Evolutionary conservation across 2,329 filamentous ascomycete species (phyloP), one percentile per base, ranked within the genome.

Genomic region (Diaporthe humulicola): DNA sequence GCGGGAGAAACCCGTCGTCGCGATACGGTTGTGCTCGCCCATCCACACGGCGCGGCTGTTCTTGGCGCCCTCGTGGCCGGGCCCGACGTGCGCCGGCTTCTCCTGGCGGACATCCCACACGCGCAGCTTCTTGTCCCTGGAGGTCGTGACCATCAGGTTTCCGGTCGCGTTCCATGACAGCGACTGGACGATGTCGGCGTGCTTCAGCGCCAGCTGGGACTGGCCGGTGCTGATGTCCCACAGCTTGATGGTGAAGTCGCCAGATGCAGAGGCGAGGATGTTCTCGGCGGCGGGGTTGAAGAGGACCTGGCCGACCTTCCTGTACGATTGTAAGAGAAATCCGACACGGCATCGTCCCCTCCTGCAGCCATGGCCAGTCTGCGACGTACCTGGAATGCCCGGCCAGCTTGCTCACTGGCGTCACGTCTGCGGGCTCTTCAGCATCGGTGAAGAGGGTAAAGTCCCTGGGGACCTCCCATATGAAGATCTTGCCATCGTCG

Each of bases 21-120:
- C 97, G 81, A 99, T 93, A 78, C 96, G 93, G 86, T 98, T 97
- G 82, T 97, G 95, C 85, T 98, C 97, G 82, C 96, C 97, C 90
- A 99, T 90, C 97, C 97, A 99, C 19, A 98, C 96, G 40, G 94
- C 93, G 82, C 97, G 93, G 86, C 96, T 98, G 88, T 98, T 98
- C 90, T 99, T 99, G 79, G 97, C 97, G 74, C 97, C 97, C 40
- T 92, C 90, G 84, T 99, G 97, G 76, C 97, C 97, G 7, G 92
- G 87, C 19, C 93, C 92, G 83, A 98, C 96, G 81, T 98, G 94
- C 7, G 93, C 94, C 19, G 96, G 91, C 84, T 91, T 93, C 86
- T 98, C 94, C 87, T 98, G 96, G 82, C 97, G 93, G 75, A 96
- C 95, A 88, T 99, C 97, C 97, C 97, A 99, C 77, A 98, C 93